These are phyloP conservation scores for Cercophora samala DNA, from an alignment of 495 filamentous ascomycete species.

Conservation along the genomic window DNA sequence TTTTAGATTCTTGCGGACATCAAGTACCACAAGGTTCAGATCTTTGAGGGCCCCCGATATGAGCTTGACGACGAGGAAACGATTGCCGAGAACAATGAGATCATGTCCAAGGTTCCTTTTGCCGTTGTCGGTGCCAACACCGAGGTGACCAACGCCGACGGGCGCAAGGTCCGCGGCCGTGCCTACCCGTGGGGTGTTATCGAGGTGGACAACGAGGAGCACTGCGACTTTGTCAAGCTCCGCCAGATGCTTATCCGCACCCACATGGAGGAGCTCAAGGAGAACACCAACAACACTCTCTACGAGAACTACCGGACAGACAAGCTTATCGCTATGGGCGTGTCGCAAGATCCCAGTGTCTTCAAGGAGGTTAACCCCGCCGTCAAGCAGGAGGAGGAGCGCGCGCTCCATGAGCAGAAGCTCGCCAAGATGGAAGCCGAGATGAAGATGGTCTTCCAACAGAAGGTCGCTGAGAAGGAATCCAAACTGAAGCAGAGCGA, in stretches of 20 bases:
- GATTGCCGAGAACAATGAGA: constrained; percentile 99
- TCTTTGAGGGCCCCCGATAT: constrained; percentile 97
- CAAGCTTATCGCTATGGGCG: constrained; percentile 97
- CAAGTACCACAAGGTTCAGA: constrained; percentile 91
- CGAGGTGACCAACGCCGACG: constrained; percentile 86
- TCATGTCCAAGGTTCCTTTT: constrained; percentile 99
- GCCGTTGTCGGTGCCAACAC: constrained; percentile 94
- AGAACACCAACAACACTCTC: constrained; percentile 97
- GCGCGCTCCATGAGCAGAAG: constrained; percentile 96
- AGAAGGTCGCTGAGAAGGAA: constrained; percentile 99
- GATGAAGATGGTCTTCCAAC: constrained; percentile 99
- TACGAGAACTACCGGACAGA: constrained; percentile 99
- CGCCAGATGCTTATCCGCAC: constrained; percentile 99
- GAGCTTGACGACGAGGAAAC: constrained; percentile 99
- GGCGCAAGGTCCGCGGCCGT: constrained; percentile 92
- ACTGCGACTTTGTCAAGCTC: constrained; percentile 99
- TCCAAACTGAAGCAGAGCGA: constrained; percentile 99
- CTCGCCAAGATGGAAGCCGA: constrained; percentile 99
- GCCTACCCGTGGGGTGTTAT: constrained; percentile 98
- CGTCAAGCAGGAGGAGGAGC: constrained; percentile 99
- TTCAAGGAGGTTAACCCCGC: constrained; percentile 99
- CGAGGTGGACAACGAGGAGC: constrained; percentile 99
- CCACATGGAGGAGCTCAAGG: constrained; percentile 99
- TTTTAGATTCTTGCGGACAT: constrained; percentile 93
- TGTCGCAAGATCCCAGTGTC: constrained; percentile 94